phyloP scores from a whole-genome alignment of 345 rosid species.

The Melastoma malabathricum region DNA sequence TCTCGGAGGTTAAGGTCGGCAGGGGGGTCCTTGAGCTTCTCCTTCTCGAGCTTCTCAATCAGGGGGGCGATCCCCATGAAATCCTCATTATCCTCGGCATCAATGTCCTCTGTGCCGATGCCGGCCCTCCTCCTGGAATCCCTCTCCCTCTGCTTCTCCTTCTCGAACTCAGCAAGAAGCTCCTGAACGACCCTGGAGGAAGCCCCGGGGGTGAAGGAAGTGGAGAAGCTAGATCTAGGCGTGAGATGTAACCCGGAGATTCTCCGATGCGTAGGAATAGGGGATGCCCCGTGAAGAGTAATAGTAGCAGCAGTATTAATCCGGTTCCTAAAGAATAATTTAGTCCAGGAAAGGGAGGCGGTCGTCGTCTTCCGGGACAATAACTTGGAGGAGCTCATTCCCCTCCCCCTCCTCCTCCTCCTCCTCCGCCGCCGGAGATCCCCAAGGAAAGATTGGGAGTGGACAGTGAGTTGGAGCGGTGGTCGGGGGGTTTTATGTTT shows the following conservation, averaged over 20 bases:
- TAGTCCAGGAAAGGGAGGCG: too few species aligned
- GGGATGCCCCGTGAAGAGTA: too few species aligned
- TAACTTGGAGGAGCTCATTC: too few species aligned
- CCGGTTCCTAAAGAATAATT: too few species aligned
- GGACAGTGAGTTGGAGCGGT: too few species aligned
- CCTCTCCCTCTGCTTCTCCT: constrained; percentile 59
- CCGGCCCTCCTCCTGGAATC: constrained; percentile 59
- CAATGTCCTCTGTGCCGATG: constrained; percentile 59
- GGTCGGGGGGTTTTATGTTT: too few species aligned
- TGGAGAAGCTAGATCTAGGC: constrained; percentile 28
- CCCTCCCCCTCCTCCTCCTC: background rate
- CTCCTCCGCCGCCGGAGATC: background rate
- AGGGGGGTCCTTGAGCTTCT: constrained; percentile 28
- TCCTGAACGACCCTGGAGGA: constrained; percentile 24
- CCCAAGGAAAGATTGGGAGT: too few species aligned
- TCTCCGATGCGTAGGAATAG: too few species aligned
- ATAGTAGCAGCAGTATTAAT: too few species aligned
- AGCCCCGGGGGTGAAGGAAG: constrained; percentile 7
- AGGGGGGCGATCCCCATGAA: constrained; percentile 61
- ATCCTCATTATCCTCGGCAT: constrained; percentile 73
- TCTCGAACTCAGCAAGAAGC: constrained; percentile 47
- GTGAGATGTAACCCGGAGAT: too few species aligned
- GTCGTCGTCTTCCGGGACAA: too few species aligned
- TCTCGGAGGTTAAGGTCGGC: constrained; percentile 23
- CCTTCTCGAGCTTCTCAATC: constrained; percentile 64